Evolutionary conservation across 2,329 filamentous ascomycete species (phyloP), one percentile per base, ranked within the genome.

Genomic region (Remersonia thermophila): DNA sequence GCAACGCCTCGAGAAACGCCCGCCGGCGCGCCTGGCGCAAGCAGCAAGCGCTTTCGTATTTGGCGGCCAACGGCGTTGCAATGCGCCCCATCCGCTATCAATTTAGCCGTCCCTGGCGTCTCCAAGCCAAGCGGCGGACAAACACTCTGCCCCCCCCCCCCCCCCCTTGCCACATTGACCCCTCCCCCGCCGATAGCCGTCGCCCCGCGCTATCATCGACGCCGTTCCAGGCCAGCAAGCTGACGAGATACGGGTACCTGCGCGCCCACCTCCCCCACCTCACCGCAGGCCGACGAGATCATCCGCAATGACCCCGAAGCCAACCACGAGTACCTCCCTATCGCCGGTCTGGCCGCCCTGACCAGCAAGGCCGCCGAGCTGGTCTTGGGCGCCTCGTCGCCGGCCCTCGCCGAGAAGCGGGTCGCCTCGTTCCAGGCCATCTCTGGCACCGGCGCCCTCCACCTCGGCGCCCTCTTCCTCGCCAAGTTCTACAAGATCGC

Each of bases 251-350:
- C 9, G 5, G 20, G 20, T 5, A 5, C n/a, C n/a, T n/a, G n/a
- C n/a, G n/a, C n/a, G n/a, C n/a, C n/a, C n/a, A n/a, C 9, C 7
- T 30, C 13, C 16, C 29, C 13, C 6, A 32, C 12, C n/a, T 4
- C n/a, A 13, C n/a, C n/a, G n/a, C 18, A 96, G 89, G 91, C 91
- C 51, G 87, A 96, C 58, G 81, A 91, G 47, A 77, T 85, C 52
- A 74, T 96, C 48, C 82, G 79, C 60, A 80, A 81, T 56, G 86
- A 95, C 62, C 86, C 89, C 55, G 73, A 83, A 41, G 71, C 93
- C 51, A 93, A 98, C 67, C 89, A 98, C 69, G 91, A 98, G 71
- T 98, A 98, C 63, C 84, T 93, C 41, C 89, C 91, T 41, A 98
- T 98, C 58, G 82, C 86, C 44, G 91, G 91, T 55, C 72, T 96